Base-by-base conservation (phyloP, 2,329 filamentous ascomycete species). In the Fonsecaea monophora region DNA sequence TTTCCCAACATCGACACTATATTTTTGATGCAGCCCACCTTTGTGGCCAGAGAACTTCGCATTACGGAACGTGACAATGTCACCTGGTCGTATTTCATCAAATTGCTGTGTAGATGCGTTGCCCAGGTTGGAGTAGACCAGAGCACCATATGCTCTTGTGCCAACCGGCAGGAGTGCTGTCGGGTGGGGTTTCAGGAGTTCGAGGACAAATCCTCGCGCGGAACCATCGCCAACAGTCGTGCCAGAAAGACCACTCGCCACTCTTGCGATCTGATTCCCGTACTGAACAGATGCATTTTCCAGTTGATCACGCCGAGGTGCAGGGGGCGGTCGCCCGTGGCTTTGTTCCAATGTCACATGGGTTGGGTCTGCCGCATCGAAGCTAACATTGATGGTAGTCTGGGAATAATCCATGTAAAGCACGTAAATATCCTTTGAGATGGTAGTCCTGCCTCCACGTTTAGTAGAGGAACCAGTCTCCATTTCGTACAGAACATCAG, bases 331-430 rank as follows among this genome's bases (percentile, higher is more conserved):
- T 1, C 87, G 82, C 74, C 97, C 92, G 74, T 98, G 94, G 53
- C 89, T 88, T 78, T 99, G 95, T 74, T 96, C 91, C 6, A 98
- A 79, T 38, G 87, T 82, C 10, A 89, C 90, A 74, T 94, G 89
- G 1, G 86, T 82, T 2, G 90, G 85, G 75, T 96, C 89, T 61
- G 88, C 86, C 1, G 89, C 83, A 76, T 97, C 91, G 77, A 90
- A 98, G 59, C 85, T 89, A 18, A 89, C 91, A 0, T 90, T 92
- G 74, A 99, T 86, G 70, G 96, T 85, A 0, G 94, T 98, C 77
- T 98, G 95, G 18, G 94, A 97, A 78, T 99, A 99, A 80, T 99
- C 95, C 74, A 93, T 89, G 81, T 92, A 99, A 8, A 99, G 81
- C n/a, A 98, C 83, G 73, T 90, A 95, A 50, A 97, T 85, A 67